A percentile compares a stretch with the other conserved stretches of the same genome.
Evolutionary conservation across 78 protist genomes (phyloP).

Genomic region (Protostelium mycophagum): DNA sequence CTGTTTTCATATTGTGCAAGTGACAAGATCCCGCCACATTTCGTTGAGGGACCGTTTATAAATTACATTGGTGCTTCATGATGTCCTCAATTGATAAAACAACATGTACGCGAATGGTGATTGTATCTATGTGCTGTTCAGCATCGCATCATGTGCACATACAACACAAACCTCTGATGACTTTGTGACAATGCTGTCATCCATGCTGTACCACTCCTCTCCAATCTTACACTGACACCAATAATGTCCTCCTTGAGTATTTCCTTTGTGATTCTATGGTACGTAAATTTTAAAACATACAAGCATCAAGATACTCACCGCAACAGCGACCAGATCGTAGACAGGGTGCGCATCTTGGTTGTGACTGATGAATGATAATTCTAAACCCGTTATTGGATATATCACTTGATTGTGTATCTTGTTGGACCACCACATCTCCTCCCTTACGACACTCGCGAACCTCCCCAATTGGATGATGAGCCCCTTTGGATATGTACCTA

Average conservation of each 20-base stretch:
- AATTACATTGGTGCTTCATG: too few relatives aligned
- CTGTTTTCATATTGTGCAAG: too few relatives aligned
- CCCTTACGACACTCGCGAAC: background rate
- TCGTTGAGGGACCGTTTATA: too few relatives aligned
- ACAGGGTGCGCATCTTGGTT: too few relatives aligned
- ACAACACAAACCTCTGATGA: background rate
- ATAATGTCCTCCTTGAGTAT: background rate
- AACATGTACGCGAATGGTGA: background rate
- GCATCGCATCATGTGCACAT: background rate
- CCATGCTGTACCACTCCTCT: background rate
- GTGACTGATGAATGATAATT: background rate
- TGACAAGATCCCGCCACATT: too few relatives aligned
- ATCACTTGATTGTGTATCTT: background rate
- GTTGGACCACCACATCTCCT: background rate
- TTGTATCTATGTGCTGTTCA: background rate
- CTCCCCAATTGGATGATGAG: background rate
- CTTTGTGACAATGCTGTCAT: background rate
- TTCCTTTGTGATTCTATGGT: background rate
- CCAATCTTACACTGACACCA: background rate
- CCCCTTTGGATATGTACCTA: background rate
- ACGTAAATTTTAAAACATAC: background rate
- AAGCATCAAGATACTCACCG: background rate
- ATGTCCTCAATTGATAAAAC: background rate
- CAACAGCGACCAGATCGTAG: background rate
- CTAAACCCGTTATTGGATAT: background rate